Conservation (phyloP, 2,329 filamentous ascomycete genomes). For the Apiospora kogelbergensis region DNA sequence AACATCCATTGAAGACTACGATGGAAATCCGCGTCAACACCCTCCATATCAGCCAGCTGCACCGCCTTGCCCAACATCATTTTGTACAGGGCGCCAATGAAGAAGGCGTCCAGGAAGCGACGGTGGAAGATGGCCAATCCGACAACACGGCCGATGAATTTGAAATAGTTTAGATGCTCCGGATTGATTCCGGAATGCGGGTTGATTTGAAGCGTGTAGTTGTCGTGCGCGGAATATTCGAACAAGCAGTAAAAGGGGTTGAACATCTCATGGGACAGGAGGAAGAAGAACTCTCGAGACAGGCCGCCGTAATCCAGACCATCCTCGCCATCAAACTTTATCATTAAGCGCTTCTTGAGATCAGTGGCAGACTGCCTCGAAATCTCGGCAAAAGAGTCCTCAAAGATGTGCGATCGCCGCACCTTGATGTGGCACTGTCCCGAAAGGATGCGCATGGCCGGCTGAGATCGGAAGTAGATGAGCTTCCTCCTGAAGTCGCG, state of each 20-base stretch:
- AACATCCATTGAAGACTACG: constrained; percentile 95
- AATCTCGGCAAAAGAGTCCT: constrained; percentile 98
- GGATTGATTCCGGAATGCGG: constrained; percentile 99
- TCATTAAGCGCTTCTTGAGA: constrained; percentile 98
- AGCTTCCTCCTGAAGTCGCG: constrained; percentile 96
- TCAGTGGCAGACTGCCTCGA: constrained; percentile 94
- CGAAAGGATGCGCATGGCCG: constrained; percentile 89
- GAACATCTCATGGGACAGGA: constrained; percentile 99
- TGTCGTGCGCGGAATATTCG: constrained; percentile 99
- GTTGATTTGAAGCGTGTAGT: constrained; percentile 99
- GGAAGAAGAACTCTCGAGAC: constrained; percentile 98
- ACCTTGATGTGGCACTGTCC: constrained; percentile 99
- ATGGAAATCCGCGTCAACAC: constrained; percentile 97
- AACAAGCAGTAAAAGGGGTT: constrained; percentile 99
- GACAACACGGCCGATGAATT: constrained; percentile 97
- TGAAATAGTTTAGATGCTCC: constrained; percentile 99
- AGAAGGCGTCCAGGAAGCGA: constrained; percentile 96
- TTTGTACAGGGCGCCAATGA: constrained; percentile 98
- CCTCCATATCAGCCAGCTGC: constrained; percentile 92
- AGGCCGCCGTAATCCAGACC: constrained; percentile 97
- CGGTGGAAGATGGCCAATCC: constrained; percentile 97
- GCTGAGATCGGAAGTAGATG: constrained; percentile 98
- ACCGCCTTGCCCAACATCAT: constrained; percentile 97
- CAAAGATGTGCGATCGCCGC: constrained; percentile 93
- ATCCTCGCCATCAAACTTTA: constrained; percentile 99